phyloP scores from a whole-genome alignment of 169 alveolate species.

The Theileria parva region DNA sequence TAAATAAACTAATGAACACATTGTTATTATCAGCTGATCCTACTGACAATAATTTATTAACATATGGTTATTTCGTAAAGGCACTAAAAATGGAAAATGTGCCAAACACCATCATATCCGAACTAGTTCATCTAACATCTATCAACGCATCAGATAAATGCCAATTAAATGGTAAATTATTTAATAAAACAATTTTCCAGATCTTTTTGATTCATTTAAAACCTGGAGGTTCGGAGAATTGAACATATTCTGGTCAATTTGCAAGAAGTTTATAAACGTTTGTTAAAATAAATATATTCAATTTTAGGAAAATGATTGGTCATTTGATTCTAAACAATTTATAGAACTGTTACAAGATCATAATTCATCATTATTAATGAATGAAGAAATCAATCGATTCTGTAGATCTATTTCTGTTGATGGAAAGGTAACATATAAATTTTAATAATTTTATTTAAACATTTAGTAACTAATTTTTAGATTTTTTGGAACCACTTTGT shows the following conservation, averaged over 20 bases:
- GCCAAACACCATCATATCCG: constrained; percentile 9
- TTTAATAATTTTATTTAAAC: background rate
- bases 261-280: constrained; percentile 6
- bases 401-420: constrained; percentile 45
- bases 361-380: constrained; percentile 26
- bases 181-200: background rate
- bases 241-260: constrained; percentile 39
- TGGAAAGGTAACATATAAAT: constrained; percentile 12
- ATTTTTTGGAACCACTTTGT: constrained; percentile 49
- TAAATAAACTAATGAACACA: constrained; percentile 40
- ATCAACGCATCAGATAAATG: constrained; percentile 10
- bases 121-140: constrained; percentile 20
- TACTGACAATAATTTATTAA: constrained; percentile 10
- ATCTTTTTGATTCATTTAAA: constrained; percentile 20
- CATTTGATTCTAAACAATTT: constrained; percentile 26
- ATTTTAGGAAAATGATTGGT: constrained; percentile 9
- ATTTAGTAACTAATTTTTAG: background rate
- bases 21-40: constrained; percentile 16
- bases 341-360: constrained; percentile 24
- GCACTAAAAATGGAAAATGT: constrained; percentile 36
- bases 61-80: constrained; percentile 9
- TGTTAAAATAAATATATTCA: background rate
- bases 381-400: constrained; percentile 36
- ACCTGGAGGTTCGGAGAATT: constrained; percentile 55
- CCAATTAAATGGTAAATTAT: constrained; percentile 9